These are phyloP conservation scores for Bocquillonia castaneifolia DNA, from an alignment of 441 rosid genomes.

Conservation along the genomic window DNA sequence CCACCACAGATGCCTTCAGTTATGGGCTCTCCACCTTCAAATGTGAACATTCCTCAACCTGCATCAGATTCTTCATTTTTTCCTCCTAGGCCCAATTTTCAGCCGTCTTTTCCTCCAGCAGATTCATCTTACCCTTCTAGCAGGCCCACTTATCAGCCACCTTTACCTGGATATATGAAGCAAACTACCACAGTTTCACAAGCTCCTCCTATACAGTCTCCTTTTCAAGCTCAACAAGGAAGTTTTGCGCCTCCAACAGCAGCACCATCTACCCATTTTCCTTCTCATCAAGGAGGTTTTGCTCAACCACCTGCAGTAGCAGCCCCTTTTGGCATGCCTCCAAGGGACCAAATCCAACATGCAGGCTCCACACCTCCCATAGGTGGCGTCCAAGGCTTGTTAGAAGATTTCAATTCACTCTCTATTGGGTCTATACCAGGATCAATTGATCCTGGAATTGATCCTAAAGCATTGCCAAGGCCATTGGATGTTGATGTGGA, in stretches of 20 bases:
- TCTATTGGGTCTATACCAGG: conserved; percentile 78
- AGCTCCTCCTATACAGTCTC: conserved; percentile 46
- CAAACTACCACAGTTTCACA: conserved; percentile 43
- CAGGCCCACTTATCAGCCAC: conserved; percentile 38
- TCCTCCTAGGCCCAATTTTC: conserved; percentile 46
- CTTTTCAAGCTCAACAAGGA: conserved; percentile 52
- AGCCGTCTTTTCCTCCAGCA: conserved; percentile 41
- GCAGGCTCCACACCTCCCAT: conserved; percentile 57
- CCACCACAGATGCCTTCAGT: conserved; percentile 47
- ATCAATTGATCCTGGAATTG: conserved; percentile 74
- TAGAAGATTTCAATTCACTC: conserved; percentile 78
- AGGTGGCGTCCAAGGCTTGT: conserved; percentile 58
- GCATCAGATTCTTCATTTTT: conserved; percentile 32
- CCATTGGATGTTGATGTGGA: conserved; percentile 87
- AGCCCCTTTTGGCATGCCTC: conserved; percentile 35
- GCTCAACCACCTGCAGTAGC: conserved; percentile 37
- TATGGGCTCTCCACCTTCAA: conserved; percentile 60
- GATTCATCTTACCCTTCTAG: conserved; percentile 44
- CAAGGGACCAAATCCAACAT: conserved; percentile 56
- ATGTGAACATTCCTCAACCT: conserved; percentile 38
- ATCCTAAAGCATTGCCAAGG: conserved; percentile 76
- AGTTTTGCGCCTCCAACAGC: conserved; percentile 41
- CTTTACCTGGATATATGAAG: conserved; percentile 62
- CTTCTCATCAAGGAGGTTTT: conserved; percentile 54
- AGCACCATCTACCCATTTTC: conserved; percentile 45